Percentiles rank a stretch among this genome's conserved stretches.
These are phyloP conservation scores for Leccinum rimulosum DNA, from an alignment of 768 basidiomycete genomes.

Conservation along the genomic window DNA sequence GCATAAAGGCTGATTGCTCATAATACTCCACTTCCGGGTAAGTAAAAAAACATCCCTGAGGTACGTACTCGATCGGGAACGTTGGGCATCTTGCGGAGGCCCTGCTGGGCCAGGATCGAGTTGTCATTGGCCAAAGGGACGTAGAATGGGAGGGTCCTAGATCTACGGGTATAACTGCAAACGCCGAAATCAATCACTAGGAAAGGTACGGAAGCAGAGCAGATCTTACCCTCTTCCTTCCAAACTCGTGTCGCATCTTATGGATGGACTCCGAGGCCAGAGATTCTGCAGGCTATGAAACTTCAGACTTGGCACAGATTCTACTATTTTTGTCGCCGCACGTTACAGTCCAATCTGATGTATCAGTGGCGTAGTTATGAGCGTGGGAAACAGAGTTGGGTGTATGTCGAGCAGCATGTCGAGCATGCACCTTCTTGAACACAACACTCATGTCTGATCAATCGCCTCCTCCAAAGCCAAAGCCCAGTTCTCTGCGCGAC, in stretches of 20 bases:
- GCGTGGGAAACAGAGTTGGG: constrained; percentile 21
- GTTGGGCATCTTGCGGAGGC: constrained; percentile 5
- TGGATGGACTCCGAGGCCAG: too few species aligned
- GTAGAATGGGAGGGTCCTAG: constrained; percentile 5
- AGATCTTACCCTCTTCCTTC: constrained; percentile 1
- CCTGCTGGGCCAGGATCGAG: constrained; percentile 1
- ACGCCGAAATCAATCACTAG: background rate
- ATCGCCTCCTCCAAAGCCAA: constrained; percentile 56
- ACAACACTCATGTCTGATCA: constrained; percentile 58
- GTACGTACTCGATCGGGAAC: constrained; percentile 10
- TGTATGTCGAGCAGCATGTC: constrained; percentile 17
- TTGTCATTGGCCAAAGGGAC: too few species aligned
- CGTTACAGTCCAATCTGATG: too few species aligned
- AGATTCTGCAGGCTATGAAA: constrained; percentile 13
- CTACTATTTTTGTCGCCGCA: too few species aligned
- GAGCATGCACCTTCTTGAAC: constrained; percentile 15
- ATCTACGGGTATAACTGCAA: constrained; percentile 1
- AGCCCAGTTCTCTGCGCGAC: constrained; percentile 78
- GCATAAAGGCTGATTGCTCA: too few species aligned
- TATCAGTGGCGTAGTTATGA: background rate
- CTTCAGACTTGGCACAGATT: too few species aligned
- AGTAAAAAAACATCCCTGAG: constrained; percentile 6
- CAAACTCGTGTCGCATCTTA: too few species aligned
- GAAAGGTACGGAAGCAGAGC: background rate
- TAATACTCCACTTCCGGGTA: constrained; percentile 1